Percentiles rank a stretch among this genome's conserved stretches.
Evolutionary conservation across 2,329 filamentous ascomycete genomes (phyloP).

Genomic region (Fusarium scirpi): DNA sequence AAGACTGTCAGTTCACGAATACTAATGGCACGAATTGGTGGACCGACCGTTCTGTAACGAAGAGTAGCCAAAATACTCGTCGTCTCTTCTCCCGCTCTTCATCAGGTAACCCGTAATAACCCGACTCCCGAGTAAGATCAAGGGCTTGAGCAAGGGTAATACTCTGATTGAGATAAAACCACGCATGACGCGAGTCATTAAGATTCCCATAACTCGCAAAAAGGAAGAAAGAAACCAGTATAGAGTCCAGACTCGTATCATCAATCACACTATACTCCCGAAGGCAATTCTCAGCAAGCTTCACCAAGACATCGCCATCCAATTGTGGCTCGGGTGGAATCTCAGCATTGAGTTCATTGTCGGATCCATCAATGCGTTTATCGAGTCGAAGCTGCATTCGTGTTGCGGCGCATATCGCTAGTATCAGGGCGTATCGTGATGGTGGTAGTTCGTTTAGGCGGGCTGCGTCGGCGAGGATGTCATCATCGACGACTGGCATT

Average conservation of each 20-base stretch:
- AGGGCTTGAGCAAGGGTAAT: conserved; percentile 48
- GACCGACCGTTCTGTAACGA: conserved; percentile 49
- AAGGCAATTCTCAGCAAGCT: conserved; percentile 45
- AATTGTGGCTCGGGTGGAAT: conserved; percentile 40
- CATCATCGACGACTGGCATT: conserved; percentile 49
- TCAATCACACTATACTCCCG: conserved; percentile 48
- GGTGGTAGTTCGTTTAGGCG: conserved; percentile 44
- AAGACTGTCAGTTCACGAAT: not conserved
- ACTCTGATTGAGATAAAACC: conserved; percentile 52
- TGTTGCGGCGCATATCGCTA: conserved; percentile 48
- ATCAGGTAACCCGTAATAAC: conserved; percentile 39
- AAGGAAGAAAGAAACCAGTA: conserved; percentile 49
- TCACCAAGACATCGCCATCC: conserved; percentile 45
- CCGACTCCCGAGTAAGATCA: conserved; percentile 45
- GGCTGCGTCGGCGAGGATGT: conserved; percentile 45
- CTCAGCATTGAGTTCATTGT: conserved; percentile 27
- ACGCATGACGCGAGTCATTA: conserved; percentile 46
- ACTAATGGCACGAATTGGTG: no score
- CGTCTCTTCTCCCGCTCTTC: conserved; percentile 47
- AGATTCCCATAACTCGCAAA: conserved; percentile 50
- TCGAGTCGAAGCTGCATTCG: conserved; percentile 49
- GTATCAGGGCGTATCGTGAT: conserved; percentile 47
- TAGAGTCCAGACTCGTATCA: conserved; percentile 46
- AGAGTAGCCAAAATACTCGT: conserved; percentile 52
- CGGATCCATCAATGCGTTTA: conserved; percentile 16